Evolutionary conservation across 2,329 filamentous ascomycete species (phyloP), one percentile per base, ranked within the genome.

Genomic region (Colletotrichum tamarilloi): DNA sequence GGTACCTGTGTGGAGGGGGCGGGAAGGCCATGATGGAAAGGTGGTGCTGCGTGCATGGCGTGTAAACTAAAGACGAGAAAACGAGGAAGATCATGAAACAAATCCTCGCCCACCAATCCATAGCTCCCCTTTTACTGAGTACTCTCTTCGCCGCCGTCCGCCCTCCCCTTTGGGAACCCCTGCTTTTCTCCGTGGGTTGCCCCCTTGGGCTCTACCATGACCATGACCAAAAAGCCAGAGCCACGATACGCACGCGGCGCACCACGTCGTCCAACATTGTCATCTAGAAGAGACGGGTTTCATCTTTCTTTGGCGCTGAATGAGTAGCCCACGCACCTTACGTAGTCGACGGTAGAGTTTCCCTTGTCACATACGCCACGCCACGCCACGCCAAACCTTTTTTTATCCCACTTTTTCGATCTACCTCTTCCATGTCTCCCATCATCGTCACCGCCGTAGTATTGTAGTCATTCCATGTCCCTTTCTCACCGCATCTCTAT

Each of bases 281-380:
- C 70, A 73, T 73, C 55, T 70, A 70, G 62, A 56, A 57, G 60
- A 73, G 67, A 66, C 67, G 55, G 60, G 70, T 73, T 73, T 73
- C 70, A 70, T 70, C 67, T 73, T 73, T 57, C 65, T 66, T 66
- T 26, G 60, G 60, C 28, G 28, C n/a, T 35, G 24, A n/a, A 46
- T 46, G 42, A 14, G n/a, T 16, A 32, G 22, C n/a, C 4, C 26
- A 2, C 35, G 35, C 35, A 42, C 35, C 35, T 46, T 46, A 46
- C 42, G 42, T 46, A n/a, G 42, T 8, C 42, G 42, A 24, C 5
- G 28, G 19, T 53, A 32, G 24, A 53, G 42, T 65, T 42, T 42
- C 46, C 60, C 60, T 58, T 62, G 70, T 62, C 67, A 70, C 59
- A 70, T 49, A 38, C 52, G 58, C 66, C 66, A 73, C 68, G 68